Evolutionary conservation across 2,329 filamentous ascomycete genomes (phyloP).

Genomic region (Pestalotiopsis sp.): DNA sequence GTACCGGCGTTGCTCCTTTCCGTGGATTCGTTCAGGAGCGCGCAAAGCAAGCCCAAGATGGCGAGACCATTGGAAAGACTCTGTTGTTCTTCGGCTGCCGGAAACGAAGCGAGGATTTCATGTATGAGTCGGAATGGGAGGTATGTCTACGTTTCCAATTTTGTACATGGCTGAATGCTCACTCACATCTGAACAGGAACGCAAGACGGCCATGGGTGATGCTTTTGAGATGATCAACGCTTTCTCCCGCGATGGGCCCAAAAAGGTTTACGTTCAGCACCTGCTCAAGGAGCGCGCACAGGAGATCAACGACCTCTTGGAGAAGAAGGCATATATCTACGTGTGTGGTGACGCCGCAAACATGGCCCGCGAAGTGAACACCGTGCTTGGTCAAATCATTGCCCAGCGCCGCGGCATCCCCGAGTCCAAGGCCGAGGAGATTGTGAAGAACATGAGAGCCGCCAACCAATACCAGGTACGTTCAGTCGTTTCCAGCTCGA

Average conservation of each 20-base stretch:
- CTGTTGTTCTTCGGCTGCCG: constrained; percentile 96
- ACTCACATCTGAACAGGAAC: constrained; percentile 62
- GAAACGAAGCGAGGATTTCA: constrained; percentile 83
- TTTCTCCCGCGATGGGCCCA: constrained; percentile 84
- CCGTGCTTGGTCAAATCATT: constrained; percentile 84
- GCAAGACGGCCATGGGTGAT: constrained; percentile 81
- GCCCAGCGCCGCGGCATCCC: constrained; percentile 80
- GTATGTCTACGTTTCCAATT: constrained; percentile 55
- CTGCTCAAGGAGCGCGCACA: constrained; percentile 80
- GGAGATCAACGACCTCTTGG: constrained; percentile 84
- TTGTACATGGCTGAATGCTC: constrained; percentile 12
- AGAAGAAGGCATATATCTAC: constrained; percentile 91
- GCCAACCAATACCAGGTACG: constrained; percentile 93
- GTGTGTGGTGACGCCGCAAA: constrained; percentile 97
- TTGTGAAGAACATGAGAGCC: constrained; percentile 95
- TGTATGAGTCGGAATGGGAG: constrained; percentile 91
- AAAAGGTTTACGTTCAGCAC: constrained; percentile 98
- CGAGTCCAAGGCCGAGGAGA: constrained; percentile 88
- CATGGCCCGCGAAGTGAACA: constrained; percentile 94
- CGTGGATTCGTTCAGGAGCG: constrained; percentile 94
- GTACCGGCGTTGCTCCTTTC: constrained; percentile 96
- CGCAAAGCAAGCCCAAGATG: constrained; percentile 78
- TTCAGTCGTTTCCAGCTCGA: constrained; percentile 18
- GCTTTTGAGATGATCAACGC: constrained; percentile 89
- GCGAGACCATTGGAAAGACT: constrained; percentile 82